Evolutionary conservation across 208 protist species (phyloP).

Genomic region (Leishmania major): DNA sequence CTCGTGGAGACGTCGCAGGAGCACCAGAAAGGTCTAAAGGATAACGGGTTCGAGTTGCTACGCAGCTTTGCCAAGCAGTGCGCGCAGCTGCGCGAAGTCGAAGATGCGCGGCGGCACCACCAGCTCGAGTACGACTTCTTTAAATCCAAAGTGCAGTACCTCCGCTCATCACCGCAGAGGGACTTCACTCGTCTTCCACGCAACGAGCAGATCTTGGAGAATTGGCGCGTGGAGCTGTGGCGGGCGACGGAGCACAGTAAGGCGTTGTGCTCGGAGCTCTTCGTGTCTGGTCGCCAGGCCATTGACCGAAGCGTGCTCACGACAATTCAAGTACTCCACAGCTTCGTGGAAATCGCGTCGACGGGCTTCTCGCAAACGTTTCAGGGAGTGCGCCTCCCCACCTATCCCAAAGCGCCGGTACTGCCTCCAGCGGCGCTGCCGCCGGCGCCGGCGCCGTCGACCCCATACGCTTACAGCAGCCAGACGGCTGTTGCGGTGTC

Average conservation of each 20-base stretch:
- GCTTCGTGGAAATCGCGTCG: slow-evolving; percentile 53
- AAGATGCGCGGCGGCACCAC: slow-evolving; percentile 53
- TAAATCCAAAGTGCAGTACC: slow-evolving; percentile 64
- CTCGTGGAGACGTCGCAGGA: slow-evolving; percentile 54
- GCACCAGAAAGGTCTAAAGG: slow-evolving; percentile 64
- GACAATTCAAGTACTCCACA: slow-evolving; percentile 52
- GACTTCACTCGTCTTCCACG: slow-evolving; percentile 73
- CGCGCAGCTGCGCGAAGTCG: slow-evolving; percentile 49
- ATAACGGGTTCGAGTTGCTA: slow-evolving; percentile 64
- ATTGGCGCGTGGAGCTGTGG: slow-evolving; percentile 81
- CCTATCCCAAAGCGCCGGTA: slow-evolving; percentile 48
- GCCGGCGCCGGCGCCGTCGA: slow-evolving; percentile 25
- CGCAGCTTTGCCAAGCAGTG: slow-evolving; percentile 50
- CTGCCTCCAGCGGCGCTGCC: slow-evolving; percentile 60
- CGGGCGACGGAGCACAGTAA: slow-evolving; percentile 62
- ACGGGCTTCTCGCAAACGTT: slow-evolving; percentile 58
- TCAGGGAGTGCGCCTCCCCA: slow-evolving; percentile 44
- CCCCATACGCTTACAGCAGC: neutral
- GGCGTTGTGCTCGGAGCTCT: slow-evolving; percentile 64
- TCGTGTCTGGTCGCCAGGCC: slow-evolving; percentile 53
- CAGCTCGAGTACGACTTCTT: slow-evolving; percentile 88
- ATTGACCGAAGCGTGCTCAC: slow-evolving; percentile 70
- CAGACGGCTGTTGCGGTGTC: neutral
- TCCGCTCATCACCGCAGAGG: slow-evolving; percentile 50
- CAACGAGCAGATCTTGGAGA: slow-evolving; percentile 79